Evolutionary conservation across 129 eudicot species (phyloP), one percentile per base, ranked within the genome.

Genomic region (Chrysanthemum makinoi): DNA sequence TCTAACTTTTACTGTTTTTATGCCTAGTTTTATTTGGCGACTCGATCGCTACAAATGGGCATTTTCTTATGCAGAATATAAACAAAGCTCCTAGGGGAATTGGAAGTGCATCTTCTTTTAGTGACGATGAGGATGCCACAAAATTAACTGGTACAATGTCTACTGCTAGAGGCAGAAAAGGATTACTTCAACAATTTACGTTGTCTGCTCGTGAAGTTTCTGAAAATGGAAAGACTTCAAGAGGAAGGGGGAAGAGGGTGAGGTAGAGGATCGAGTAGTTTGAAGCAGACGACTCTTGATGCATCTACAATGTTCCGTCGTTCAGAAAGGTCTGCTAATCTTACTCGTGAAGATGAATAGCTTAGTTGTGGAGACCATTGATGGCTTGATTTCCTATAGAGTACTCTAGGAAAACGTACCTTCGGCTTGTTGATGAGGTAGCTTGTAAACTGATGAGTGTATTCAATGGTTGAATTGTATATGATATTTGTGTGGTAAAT

Each of bases 271-370:
- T 22, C 1, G 24, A 22, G 24, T 43, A 78, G 64, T 67, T 48
- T 89, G 77, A 89, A 89, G 86, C 98, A 94, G 83, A 89, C 93
- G 50, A 89, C 98, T 16, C 93, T 94, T 63, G 96, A 94, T 79
- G 75, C 87, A 48, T 65, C 88, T 69, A 44, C 83, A 68, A 83
- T 80, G 56, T 83, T 86, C 26, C 93, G 87, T 33, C 96, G 86
- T 46, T 89, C 95, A 33, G 85, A 82, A 59, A 89, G 96, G 98
- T 89, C 54, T 46, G 57, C 33, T 59, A 28, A 28, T 28, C 33
- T 28, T 28, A 28, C 33, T 92, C 24, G 75, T 92, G 70, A 83
- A 81, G 77, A 81, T 89, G 95, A 92, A 89, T 47, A 62, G 83
- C 5, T 47, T 92, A 46, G 80, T 81, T 6, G 86, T 92, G 47